Base-by-base conservation (phyloP, 768 basidiomycete species). In the Boletus barrowsii region DNA sequence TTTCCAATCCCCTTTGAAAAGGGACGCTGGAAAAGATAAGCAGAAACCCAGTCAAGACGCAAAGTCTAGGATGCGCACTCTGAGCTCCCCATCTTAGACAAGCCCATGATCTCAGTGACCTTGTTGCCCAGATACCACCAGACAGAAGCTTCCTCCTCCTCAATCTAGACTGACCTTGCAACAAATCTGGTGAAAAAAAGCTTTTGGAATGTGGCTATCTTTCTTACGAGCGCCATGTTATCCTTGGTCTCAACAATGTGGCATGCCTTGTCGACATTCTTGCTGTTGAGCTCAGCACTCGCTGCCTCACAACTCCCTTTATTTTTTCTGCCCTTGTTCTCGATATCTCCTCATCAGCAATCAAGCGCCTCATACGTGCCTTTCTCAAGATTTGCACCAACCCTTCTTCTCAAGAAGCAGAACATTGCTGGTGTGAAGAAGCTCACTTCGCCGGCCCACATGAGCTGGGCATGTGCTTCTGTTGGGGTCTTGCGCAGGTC, bases 311-410 rank as follows among this genome's bases (percentile, higher is more conserved):
- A 20, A 93, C 90, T 4, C 94, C 95, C 20, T 87, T 97, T 73
- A 85, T 98, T 57, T 96, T 98, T 75, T 91, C 90, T 35, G 84
- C 83, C 29, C 83, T 88, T 60, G 93, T 93, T 15, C 83, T 98
- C 55, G 94, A 97, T 63, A 78, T 95, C 40, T 88, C 84, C 41
- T 75, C 84, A 7, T 74, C 83, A n/a, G 81, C 84, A 33, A 83
- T 93, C 62, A 86, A 81, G 62, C 76, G 86, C 47, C 80, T 98
- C 50, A 86, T 96, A 56, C 78, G 83, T n/a, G 74, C 86, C 8
- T 98, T 95, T 72, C 72, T 97, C n/a, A 75, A 78, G 40, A 84
- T 83, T 5, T 87, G 86, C 62, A 30, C 56, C 67, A 50, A 65
- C 58, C 72, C 51, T 52, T 68, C 53, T 10, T 70, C 68, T 11